These are phyloP conservation scores for Eucalyptus erythrocorys DNA, from an alignment of 345 rosid genomes.

Conservation along the genomic window DNA sequence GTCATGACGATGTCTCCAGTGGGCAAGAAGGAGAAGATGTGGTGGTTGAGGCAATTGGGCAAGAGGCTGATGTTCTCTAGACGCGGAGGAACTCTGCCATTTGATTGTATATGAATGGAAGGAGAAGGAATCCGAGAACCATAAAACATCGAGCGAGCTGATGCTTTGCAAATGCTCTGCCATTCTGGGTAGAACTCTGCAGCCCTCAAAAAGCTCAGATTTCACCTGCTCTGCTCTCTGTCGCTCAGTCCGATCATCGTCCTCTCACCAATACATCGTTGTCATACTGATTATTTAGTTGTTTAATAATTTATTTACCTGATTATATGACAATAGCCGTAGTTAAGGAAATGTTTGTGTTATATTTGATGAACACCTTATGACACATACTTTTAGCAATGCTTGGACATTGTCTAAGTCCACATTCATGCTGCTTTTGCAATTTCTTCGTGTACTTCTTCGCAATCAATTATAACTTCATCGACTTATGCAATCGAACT, in stretches of 20 bases:
- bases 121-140: background rate
- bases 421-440: background rate
- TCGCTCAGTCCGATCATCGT: background rate
- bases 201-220: accelerated
- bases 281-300: background rate
- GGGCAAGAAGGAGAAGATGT: background rate
- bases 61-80: too few relatives aligned
- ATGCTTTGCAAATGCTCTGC: background rate
- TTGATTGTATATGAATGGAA: background rate
- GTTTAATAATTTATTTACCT: too few relatives aligned
- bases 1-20: accelerated
- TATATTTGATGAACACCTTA: background rate
- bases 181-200: background rate
- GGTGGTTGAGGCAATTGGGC: background rate
- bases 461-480: too few relatives aligned
- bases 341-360: background rate
- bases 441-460: background rate
- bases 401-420: background rate
- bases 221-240: background rate
- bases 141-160: too few relatives aligned
- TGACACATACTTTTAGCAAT: background rate
- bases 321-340: too few relatives aligned
- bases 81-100: background rate
- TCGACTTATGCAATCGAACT: too few relatives aligned
- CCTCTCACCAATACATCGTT: background rate